phyloP scores from a whole-genome alignment of 2,329 filamentous ascomycete genomes.

The Botrytis porri region DNA sequence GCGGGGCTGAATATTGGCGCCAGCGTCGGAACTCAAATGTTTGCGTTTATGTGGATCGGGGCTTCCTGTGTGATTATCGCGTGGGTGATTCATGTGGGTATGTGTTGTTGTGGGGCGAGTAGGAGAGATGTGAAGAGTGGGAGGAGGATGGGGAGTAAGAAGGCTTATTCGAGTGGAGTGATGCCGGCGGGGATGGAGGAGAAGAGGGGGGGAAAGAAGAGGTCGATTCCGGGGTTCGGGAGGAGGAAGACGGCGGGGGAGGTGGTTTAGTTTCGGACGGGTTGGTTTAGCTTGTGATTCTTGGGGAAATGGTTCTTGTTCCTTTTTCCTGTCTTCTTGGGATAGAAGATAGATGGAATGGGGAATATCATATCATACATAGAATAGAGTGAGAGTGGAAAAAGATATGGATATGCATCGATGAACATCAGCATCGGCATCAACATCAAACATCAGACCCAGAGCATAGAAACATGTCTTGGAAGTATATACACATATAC shows the following conservation, averaged over 20 bases:
- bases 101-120: conserved; percentile 69
- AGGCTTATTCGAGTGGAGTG: conserved; percentile 31
- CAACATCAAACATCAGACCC: background rate
- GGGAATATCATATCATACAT: background rate
- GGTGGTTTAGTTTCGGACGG: conserved; percentile 16
- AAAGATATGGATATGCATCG: background rate
- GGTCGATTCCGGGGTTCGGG: conserved; percentile 22
- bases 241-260: conserved; percentile 25
- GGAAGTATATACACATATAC: background rate
- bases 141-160: conserved; percentile 32
- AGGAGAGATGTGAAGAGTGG: conserved; percentile 37
- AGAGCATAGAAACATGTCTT: background rate
- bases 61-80: conserved; percentile 64
- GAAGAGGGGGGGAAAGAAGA: conserved; percentile 14
- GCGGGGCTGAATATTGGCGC: conserved; percentile 73
- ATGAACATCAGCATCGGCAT: background rate
- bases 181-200: conserved; percentile 23
- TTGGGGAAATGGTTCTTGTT: background rate
- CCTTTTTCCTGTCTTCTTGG: background rate
- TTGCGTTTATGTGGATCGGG: conserved; percentile 88
- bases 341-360: background rate
- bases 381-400: background rate
- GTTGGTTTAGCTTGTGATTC: background rate
- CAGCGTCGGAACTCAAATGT: conserved; percentile 68
- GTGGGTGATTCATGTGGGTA: conserved; percentile 69